These are phyloP conservation scores for Brassica carinata DNA, from an alignment of 345 rosid species.

Conservation along the genomic window DNA sequence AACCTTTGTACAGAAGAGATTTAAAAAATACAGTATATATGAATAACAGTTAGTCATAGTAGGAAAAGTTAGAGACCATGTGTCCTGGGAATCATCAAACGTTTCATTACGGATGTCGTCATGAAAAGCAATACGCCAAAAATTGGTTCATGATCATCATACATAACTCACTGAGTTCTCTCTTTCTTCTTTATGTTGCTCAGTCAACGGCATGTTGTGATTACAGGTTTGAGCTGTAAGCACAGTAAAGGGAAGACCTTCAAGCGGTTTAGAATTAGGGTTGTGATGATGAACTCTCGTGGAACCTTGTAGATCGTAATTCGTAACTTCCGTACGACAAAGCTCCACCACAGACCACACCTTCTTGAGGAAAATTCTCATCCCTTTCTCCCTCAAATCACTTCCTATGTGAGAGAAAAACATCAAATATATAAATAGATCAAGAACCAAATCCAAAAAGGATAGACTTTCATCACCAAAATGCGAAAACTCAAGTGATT, in stretches of 20 bases:
- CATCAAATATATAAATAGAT: background rate
- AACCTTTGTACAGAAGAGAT: slow-evolving; percentile 42
- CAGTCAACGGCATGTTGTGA: background rate
- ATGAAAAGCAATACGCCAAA: background rate
- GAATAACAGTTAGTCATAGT: background rate
- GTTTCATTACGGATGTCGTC: slow-evolving; percentile 9
- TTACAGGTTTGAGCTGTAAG: background rate
- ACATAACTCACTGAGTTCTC: background rate
- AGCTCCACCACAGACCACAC: background rate
- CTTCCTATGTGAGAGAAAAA: background rate
- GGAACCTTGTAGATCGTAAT: background rate
- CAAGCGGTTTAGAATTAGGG: background rate
- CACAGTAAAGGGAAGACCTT: background rate
- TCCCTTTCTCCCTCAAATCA: background rate
- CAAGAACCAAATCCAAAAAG: background rate
- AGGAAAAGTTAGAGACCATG: too few relatives aligned
- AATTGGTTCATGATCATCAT: background rate
- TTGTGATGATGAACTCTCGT: background rate
- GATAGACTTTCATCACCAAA: background rate
- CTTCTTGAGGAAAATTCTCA: background rate
- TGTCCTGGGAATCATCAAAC: slow-evolving; percentile 36
- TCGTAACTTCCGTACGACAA: background rate
- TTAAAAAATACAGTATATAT: background rate
- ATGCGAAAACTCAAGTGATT: background rate
- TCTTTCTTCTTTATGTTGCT: background rate